These are phyloP conservation scores for Fistulinella prunicolor DNA, from an alignment of 768 basidiomycete genomes.

Conservation along the genomic window DNA sequence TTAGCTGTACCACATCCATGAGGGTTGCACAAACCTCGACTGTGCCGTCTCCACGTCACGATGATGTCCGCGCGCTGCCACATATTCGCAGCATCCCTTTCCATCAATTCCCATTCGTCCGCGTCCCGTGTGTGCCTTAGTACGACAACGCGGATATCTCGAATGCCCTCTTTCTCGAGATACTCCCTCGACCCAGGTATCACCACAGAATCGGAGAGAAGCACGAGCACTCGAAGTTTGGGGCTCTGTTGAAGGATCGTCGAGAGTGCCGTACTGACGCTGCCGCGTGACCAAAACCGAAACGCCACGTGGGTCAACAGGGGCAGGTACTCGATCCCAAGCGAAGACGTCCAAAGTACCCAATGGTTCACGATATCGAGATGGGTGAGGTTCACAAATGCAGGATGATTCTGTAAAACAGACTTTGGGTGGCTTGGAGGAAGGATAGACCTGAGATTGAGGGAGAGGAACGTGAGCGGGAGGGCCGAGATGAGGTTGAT, in stretches of 20 bases:
- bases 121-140: constrained; percentile 9
- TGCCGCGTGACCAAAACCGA: constrained; percentile 16
- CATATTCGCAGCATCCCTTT: constrained; percentile 6
- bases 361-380: constrained; percentile 22
- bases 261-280: constrained; percentile 2
- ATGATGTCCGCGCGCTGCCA: constrained; percentile 14
- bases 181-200: constrained; percentile 1
- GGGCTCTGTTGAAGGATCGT: constrained; percentile 3
- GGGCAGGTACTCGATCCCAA: constrained; percentile 15
- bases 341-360: constrained; percentile 17
- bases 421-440: neutral
- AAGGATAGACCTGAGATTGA: constrained; percentile 10
- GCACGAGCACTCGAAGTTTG: constrained; percentile 8
- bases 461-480: constrained; percentile 15
- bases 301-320: constrained; percentile 13
- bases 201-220: constrained; percentile 8
- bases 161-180: constrained; percentile 9
- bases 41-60: constrained; percentile 12
- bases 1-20: too few species aligned
- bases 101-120: constrained; percentile 15
- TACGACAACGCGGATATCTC: constrained; percentile 14
- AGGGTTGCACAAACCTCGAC: constrained; percentile 11
- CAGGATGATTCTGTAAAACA: constrained; percentile 7
- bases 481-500: constrained; percentile 8
- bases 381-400: constrained; percentile 13